Evolutionary conservation across 768 basidiomycete genomes (phyloP), one percentile per base, ranked within the genome.

Genomic region (Mycena crocata): DNA sequence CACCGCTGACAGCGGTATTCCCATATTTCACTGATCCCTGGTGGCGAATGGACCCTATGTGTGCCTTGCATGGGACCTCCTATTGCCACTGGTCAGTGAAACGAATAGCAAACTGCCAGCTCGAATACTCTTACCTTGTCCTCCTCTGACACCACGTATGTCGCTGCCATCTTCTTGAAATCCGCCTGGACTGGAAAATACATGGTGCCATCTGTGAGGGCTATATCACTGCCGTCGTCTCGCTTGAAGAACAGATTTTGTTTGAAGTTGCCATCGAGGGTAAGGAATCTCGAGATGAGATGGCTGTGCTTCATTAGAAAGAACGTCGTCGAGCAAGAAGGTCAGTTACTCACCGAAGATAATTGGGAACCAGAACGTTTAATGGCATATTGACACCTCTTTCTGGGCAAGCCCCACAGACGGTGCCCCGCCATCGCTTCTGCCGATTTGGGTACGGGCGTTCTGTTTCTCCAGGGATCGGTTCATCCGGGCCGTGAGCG

Each of bases 231-330:
- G 14, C 65, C 65, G 15, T 66, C 30, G 35, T 66, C 65, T 10
- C 37, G 65, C 46, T 66, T 66, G 52, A 28, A 60, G 57, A 66
- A 66, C 6, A 40, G n/a, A 24, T 61, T 66, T 0, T 34, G 37
- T 45, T 66, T 66, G 58, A 39, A 66, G 30, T 66, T 66, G 1
- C 65, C 58, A n/a, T 66, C 58, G 3, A 60, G n/a, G 1, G 65
- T 61, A 23, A 15, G 9, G 28, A 21, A 1, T 5, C 32, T 7
- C 12, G 44, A 54, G 17, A 60, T 49, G 2, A 51, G 45, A 32
- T 65, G 64, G 2, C 64, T 65, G 24, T 1, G 1, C 10, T 46
- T 9, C 23, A 21, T 24, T 32, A 31, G 3, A 19, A 21, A 30
- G 58, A 5, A 24, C 49, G 37, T 52, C n/a, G n/a, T n/a, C n/a